Evolutionary conservation across 176 grass and related monocot genomes (phyloP), one percentile per base, ranked within the genome.

Genomic region (Poa annua): DNA sequence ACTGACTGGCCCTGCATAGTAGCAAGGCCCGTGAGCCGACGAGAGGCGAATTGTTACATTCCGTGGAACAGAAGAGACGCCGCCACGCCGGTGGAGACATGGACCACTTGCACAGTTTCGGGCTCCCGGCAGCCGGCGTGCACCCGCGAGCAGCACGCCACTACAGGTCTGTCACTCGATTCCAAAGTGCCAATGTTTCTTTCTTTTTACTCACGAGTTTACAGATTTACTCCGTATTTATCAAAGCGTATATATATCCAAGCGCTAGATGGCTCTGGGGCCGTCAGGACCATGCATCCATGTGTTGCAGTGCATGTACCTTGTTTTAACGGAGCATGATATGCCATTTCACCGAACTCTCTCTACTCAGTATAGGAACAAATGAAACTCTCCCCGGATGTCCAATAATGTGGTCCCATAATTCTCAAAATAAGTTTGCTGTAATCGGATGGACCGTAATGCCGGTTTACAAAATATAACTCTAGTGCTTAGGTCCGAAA

Each of bases 61-160:
- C 83, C 25, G 20, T 78, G 75, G 76, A 51, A 21, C 17, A 47
- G 49, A 67, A 62, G 6, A 35, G 19, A 62, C 67, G 45, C 34
- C 11, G 26, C 9, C n/a, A 62, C 67, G 45, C 34, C 11, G 26
- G 14, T 32, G 22, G 57, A 61, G 56, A 14, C 1, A 12, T 47
- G 74, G 74, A 68, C 73, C 57, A 39, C 38, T 70, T 42, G 36
- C 66, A 70, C 10, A 42, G 13, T 42, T 42, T 8, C 65, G 11
- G 22, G n/a, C 9, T 60, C 9, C 54, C 20, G 54, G 41, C 41
- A 8, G 41, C 22, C 35, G 34, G 36, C 17, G 38, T 22, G 36
- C 35, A 0, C 16, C 59, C 19, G 57, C 39, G 8, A 16, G 32
- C 14, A 41, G 53, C 78, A 53, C 49, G 78, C 77, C 78, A 1